These are phyloP conservation scores for Cylindrotheca closterium DNA, from an alignment of 108 stramenopile genomes.

Conservation along the genomic window DNA sequence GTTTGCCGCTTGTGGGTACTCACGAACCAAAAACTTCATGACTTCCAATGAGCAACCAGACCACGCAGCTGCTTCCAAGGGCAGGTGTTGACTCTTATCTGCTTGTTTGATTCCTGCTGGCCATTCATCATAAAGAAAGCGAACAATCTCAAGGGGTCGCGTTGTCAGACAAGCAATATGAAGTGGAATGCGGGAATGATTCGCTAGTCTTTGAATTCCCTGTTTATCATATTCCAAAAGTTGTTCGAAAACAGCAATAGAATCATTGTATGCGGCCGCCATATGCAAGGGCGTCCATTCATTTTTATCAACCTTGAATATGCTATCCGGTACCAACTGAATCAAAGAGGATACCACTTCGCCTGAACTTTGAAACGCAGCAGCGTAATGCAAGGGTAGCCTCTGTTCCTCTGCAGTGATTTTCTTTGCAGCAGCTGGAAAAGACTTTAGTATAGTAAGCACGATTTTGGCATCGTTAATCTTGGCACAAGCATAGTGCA, in stretches of 20 bases:
- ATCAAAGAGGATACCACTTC: conserved; percentile 55
- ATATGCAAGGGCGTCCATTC: conserved; percentile 16
- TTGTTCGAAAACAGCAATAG: background rate
- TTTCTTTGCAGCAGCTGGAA: background rate
- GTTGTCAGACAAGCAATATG: conserved; percentile 9
- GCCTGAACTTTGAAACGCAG: conserved; percentile 48
- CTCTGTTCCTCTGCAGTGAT: conserved; percentile 46
- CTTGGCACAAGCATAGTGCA: conserved; percentile 14
- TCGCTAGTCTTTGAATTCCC: background rate
- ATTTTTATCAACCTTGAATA: conserved; percentile 35
- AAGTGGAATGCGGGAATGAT: background rate
- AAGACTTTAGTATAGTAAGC: background rate
- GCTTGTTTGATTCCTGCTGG: too few species aligned
- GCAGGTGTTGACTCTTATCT: too few species aligned
- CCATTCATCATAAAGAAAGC: too few species aligned
- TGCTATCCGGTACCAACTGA: conserved; percentile 44
- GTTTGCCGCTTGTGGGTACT: too few species aligned
- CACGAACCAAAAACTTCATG: too few species aligned
- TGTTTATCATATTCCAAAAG: background rate
- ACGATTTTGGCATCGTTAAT: background rate
- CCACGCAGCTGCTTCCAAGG: too few species aligned
- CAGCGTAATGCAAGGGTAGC: conserved; percentile 68
- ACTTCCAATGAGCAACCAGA: too few species aligned
- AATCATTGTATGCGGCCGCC: conserved; percentile 2
- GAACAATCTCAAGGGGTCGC: background rate